phyloP scores from a whole-genome alignment of 2,329 filamentous ascomycete genomes.

The Nemania abortiva region DNA sequence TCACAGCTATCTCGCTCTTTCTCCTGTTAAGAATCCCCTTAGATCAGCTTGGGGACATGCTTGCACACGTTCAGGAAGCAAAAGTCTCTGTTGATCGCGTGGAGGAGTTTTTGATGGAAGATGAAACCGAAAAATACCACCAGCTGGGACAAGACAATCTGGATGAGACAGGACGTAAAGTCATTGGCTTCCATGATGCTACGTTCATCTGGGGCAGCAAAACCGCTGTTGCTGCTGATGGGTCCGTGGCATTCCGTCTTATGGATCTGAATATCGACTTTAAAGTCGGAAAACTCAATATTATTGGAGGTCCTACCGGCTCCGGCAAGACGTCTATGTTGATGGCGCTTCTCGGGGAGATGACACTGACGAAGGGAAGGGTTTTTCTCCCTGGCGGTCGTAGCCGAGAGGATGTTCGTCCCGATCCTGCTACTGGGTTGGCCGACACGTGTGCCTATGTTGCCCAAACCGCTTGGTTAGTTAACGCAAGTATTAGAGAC shows the following conservation, averaged over 20 bases:
- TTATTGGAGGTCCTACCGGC: constrained; percentile 92
- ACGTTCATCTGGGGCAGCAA: constrained; percentile 90
- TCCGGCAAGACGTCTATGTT: constrained; percentile 95
- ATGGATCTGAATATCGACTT: constrained; percentile 88
- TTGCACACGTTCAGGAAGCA: constrained; percentile 96
- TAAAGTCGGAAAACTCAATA: constrained; percentile 85
- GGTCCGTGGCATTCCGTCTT: constrained; percentile 81
- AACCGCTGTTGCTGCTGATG: constrained; percentile 70
- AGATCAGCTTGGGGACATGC: constrained; percentile 98
- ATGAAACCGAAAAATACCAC: constrained; percentile 94
- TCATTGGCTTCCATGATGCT: constrained; percentile 86
- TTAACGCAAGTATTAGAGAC: constrained; percentile 94
- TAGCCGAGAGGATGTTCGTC: constrained; percentile 85
- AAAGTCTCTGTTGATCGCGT: constrained; percentile 98
- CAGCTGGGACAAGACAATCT: constrained; percentile 80
- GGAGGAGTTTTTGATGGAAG: constrained; percentile 91
- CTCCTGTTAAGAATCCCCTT: constrained; percentile 92
- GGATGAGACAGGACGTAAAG: constrained; percentile 75
- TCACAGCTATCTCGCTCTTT: constrained; percentile 96
- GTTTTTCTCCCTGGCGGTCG: constrained; percentile 88
- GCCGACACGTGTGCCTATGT: constrained; percentile 96
- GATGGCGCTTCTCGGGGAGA: constrained; percentile 96
- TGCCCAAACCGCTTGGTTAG: constrained; percentile 95
- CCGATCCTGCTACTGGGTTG: constrained; percentile 85
- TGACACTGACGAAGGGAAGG: constrained; percentile 84